Evolutionary conservation across 163 green algal species (phyloP), one percentile per base, ranked within the genome.

Genomic region (Prototheca stagnorum): DNA sequence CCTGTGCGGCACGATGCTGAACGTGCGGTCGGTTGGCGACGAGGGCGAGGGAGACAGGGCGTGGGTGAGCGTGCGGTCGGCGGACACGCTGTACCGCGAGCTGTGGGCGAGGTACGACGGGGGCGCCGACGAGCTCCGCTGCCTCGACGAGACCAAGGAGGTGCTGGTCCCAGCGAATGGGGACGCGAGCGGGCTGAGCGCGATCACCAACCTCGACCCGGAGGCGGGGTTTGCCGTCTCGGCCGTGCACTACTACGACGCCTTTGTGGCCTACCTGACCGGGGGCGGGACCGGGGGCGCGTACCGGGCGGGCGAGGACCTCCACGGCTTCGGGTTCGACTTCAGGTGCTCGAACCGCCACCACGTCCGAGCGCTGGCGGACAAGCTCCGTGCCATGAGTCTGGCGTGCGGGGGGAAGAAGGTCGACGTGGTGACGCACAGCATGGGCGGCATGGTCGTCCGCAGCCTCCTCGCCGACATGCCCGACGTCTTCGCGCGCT

Each of bases 241-340:
- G 7, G 55, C 47, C 4, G 42, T 77, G 24, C 56, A 60, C 47
- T 77, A 77, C 67, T 75, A 57, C 22, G 49, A 72, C 40, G 45
- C 62, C 26, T 46, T 74, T 7, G 57, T 75, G 34, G 22, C 47
- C n/a, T 57, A 62, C 40, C 57, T 77, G 23, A 54, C 40, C 8
- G 40, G 28, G 35, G 49, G 53, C 36, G 44, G 25, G 21, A 23
- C 3, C 16, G 24, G 8, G 5, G 40, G 49, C 17, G 15, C 60
- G 26, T 73, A 72, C 43, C 54, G 51, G 6, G 46, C 49, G 1
- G 68, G 67, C n/a, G 51, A 60, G 24, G 62, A 54, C 21, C 57
- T 77, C 17, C 73, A 70, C 52, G 68, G 68, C 9, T 68, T 68
- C 24, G 66, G 66, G 19, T 77, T 73, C 46, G 68, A 77, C 46